A percentile compares a stretch with the other conserved stretches of the same genome.
Conservation (phyloP, 2,329 filamentous ascomycete genomes). For the Scleromitrula shiraiana region DNA sequence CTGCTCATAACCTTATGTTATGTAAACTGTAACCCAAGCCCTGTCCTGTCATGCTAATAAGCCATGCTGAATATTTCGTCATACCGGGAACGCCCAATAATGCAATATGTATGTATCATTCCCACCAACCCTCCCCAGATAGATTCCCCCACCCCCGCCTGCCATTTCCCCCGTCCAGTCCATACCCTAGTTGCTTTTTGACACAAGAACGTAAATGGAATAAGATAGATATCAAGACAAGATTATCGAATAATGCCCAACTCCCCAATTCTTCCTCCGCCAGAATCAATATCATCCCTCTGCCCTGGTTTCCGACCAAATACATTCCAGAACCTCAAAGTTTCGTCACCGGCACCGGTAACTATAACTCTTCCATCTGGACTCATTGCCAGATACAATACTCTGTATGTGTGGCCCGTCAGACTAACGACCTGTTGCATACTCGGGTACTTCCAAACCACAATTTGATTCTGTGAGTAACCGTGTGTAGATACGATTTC, state of each 20-base stretch:
- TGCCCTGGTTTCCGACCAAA: slow-evolving; percentile 76
- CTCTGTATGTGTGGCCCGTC: slow-evolving; percentile 93
- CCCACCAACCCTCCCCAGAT: no score
- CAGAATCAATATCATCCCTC: slow-evolving; percentile 57
- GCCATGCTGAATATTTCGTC: slow-evolving; percentile 5
- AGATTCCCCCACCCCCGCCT: background rate
- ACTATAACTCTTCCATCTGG: slow-evolving; percentile 91
- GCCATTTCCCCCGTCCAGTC: background rate
- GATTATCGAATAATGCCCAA: slow-evolving; percentile 73
- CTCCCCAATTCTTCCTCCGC: slow-evolving; percentile 55
- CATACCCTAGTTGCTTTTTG: background rate
- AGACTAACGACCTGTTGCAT: slow-evolving; percentile 96
- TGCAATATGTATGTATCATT: no score
- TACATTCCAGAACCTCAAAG: slow-evolving; percentile 90
- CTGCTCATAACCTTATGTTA: slow-evolving; percentile 5
- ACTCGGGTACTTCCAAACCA: slow-evolving; percentile 97
- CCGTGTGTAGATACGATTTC: slow-evolving; percentile 96
- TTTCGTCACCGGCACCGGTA: slow-evolving; percentile 94
- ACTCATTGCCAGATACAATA: slow-evolving; percentile 94
- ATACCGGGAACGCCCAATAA: slow-evolving; percentile 5
- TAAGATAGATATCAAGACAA: background rate
- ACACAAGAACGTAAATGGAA: background rate
- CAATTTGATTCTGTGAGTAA: slow-evolving; percentile 96
- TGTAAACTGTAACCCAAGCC: slow-evolving; percentile 6
- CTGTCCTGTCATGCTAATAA: slow-evolving; percentile 5